A percentile compares a stretch with the other conserved stretches of the same genome.
These are phyloP conservation scores for Parachlorella kessleri DNA, from an alignment of 139 green algal genomes.

Conservation along the genomic window DNA sequence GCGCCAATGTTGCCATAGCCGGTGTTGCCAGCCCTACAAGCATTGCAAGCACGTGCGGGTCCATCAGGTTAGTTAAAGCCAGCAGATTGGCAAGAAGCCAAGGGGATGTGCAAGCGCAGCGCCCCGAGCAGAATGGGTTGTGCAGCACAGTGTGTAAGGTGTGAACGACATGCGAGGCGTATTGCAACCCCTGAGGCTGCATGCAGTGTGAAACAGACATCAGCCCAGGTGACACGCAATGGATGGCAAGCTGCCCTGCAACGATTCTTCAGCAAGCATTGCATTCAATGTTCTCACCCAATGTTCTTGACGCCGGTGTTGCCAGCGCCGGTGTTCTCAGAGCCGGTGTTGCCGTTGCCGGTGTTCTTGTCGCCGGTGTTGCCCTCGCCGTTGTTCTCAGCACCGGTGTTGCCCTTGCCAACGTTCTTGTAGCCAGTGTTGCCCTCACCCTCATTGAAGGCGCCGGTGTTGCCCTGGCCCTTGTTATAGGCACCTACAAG, in stretches of 20 bases:
- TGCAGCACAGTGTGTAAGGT: too few species aligned
- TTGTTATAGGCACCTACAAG: neutral
- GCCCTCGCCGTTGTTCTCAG: neutral
- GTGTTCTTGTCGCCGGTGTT: conserved; percentile 1
- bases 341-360: neutral
- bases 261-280: too few species aligned
- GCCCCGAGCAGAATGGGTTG: too few species aligned
- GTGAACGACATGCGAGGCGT: too few species aligned
- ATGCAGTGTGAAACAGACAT: too few species aligned
- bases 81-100: too few species aligned
- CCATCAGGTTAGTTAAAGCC: neutral
- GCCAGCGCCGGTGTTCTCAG: neutral
- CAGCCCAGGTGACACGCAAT: too few species aligned
- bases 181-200: too few species aligned
- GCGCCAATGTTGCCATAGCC: neutral
- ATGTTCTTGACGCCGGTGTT: neutral
- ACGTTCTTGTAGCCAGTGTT: conserved; percentile 2
- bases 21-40: neutral
- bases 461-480: neutral
- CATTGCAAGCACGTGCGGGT: neutral
- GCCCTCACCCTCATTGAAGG: neutral
- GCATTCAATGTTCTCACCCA: neutral
- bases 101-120: too few species aligned
- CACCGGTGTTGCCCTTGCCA: neutral
- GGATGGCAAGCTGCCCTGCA: too few species aligned